Percentiles rank a stretch among this genome's conserved stretches.
Evolutionary conservation across 306 rosid genomes (phyloP).

Genomic region (Benincasa hispida): DNA sequence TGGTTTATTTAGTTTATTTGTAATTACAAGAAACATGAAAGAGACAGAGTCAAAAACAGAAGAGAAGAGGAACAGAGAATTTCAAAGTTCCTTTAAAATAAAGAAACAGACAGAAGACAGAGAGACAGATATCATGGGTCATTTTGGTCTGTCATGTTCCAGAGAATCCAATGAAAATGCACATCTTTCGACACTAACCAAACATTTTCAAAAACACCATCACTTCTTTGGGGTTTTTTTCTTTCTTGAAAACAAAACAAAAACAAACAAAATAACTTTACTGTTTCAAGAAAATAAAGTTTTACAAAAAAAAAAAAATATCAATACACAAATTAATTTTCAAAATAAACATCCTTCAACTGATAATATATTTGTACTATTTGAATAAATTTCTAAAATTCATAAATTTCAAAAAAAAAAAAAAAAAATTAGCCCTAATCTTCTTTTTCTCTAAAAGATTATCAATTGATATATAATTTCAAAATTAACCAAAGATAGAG

Average conservation of each 20-base stretch:
- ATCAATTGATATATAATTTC: no score
- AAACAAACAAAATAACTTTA: no score
- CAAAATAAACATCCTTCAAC: no score
- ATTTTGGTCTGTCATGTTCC: background rate
- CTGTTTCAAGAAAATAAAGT: no score
- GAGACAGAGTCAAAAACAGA: background rate
- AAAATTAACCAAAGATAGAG: no score
- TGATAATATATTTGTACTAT: no score
- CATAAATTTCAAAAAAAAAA: no score
- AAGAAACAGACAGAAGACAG: background rate
- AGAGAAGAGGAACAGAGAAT: background rate
- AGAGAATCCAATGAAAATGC: slow-evolving; percentile 10
- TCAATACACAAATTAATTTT: no score
- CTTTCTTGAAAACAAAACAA: background rate
- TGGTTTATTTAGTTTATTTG: background rate
- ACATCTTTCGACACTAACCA: background rate
- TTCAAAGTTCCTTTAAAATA: background rate
- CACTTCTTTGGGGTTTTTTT: background rate
- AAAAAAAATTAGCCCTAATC: no score
- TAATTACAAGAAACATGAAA: background rate
- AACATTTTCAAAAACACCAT: background rate
- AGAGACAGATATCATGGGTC: background rate
- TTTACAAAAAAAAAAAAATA: no score
- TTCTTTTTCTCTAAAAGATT: no score
- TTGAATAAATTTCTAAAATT: no score